Evolutionary conservation across 2,329 filamentous ascomycete species (phyloP).

Genomic region (Diaporthe velutina): DNA sequence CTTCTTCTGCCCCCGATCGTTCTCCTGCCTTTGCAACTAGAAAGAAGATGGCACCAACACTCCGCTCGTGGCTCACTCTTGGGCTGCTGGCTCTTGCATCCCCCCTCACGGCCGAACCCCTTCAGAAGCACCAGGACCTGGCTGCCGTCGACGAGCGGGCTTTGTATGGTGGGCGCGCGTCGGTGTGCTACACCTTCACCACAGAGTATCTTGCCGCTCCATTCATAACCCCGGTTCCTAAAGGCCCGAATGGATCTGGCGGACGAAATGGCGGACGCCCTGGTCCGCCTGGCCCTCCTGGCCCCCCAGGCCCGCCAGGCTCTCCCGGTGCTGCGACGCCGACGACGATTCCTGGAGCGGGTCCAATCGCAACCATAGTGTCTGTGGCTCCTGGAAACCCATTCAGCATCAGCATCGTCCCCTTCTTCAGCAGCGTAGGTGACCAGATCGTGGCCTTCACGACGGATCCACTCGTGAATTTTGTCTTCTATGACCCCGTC

Average conservation of each 20-base stretch:
- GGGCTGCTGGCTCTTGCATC: conserved; percentile 28
- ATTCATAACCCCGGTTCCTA: not conserved
- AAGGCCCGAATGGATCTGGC: not conserved
- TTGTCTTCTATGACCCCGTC: conserved; percentile 25
- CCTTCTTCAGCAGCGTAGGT: not conserved
- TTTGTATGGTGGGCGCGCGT: not conserved
- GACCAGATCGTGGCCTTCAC: conserved; percentile 21
- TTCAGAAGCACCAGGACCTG: not conserved
- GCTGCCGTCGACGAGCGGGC: not conserved
- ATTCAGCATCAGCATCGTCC: conserved; percentile 19
- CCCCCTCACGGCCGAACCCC: not conserved
- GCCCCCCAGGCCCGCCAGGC: not conserved
- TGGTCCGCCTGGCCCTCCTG: not conserved
- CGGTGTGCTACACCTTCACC: conserved; percentile 29
- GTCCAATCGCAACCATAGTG: not conserved
- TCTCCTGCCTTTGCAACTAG: not conserved
- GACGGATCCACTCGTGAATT: not conserved
- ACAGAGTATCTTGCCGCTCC: conserved; percentile 29
- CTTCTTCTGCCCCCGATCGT: conserved; percentile 15
- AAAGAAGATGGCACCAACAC: conserved; percentile 23
- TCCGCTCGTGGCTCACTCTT: conserved; percentile 27
- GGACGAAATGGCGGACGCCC: not conserved
- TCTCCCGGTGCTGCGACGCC: not conserved
- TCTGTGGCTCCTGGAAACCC: not conserved
- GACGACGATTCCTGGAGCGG: not conserved